These are phyloP conservation scores for Yarrowia alimentaria DNA, from an alignment of 805 yeast species.

Conservation along the genomic window DNA sequence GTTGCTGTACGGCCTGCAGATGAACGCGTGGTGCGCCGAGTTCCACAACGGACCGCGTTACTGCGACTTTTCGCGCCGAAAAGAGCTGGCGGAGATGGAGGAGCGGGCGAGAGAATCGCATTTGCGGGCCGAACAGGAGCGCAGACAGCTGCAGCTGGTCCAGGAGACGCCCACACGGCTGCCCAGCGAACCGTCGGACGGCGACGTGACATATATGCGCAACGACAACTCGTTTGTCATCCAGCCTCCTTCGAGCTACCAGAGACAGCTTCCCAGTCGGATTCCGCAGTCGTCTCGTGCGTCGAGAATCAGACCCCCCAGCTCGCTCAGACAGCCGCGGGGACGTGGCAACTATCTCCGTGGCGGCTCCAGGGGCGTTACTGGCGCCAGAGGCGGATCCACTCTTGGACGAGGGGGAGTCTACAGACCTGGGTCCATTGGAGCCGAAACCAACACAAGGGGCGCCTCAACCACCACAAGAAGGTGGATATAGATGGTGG, in stretches of 20 bases:
- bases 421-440: too few relatives aligned
- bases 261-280: background rate
- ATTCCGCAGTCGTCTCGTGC: slow-evolving; percentile 10
- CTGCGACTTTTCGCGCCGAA: slow-evolving; percentile 15
- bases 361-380: slow-evolving; percentile 3
- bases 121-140: slow-evolving; percentile 6
- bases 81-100: slow-evolving; percentile 15
- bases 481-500: background rate
- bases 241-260: slow-evolving; percentile 12
- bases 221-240: slow-evolving; percentile 21
- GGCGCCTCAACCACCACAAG: background rate
- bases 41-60: slow-evolving; percentile 44
- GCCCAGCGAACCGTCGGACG: slow-evolving; percentile 21
- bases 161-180: slow-evolving; percentile 16
- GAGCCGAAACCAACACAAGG: too few relatives aligned
- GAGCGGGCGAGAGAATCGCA: background rate
- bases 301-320: slow-evolving; percentile 8
- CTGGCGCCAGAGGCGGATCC: slow-evolving; percentile 4
- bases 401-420: background rate
- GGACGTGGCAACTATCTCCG: slow-evolving; percentile 1
- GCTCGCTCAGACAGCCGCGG: slow-evolving; percentile 7
- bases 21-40: slow-evolving; percentile 87
- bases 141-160: slow-evolving; percentile 2
- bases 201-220: slow-evolving; percentile 14
- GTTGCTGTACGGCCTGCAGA: slow-evolving; percentile 72